Base-by-base conservation (phyloP, 148 eudicot species). In the Chenopodium berlandieri region DNA sequence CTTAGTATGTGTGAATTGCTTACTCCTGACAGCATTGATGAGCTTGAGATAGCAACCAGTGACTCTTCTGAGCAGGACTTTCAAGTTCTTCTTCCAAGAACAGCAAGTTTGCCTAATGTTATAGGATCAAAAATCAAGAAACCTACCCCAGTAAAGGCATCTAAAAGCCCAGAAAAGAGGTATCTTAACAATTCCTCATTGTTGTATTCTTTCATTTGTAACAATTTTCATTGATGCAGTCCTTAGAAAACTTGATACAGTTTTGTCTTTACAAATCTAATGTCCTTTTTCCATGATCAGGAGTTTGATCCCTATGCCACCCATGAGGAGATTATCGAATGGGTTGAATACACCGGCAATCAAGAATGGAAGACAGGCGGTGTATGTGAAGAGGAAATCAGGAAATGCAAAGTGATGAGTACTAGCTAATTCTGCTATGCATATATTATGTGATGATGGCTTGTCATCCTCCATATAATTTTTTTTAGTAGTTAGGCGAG, bases 1-100 rank as follows among this genome's bases (percentile, higher is more conserved):
- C 81, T 84, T 71, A 86, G 66, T 78, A 84, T 85, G 73, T 87
- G n/a, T 40, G 93, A 90, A 74, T 75, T 78, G 40, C 80, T 80
- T n/a, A 62, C 85, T 68, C 76, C 84, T 2, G 92, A 90, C 67
- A 93, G 89, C 25, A 66, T 87, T 1, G 96, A 89, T 67, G 97
- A 93, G 58, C 84, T 90, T 9, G 97, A 93, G 6, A 81, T 88
- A 50, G 85, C 85, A 69, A 92, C 95, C 23, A 92, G 94, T 78
- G 97, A 92, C 72, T 89, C 91, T 34, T 95, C 94, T 23, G 98
- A 93, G 85, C 77, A 83, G 9, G 98, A 95, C 54, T 83, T 80
- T 83, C 87, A 80, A 63, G 66, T 78, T 84, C 90, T 78, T 77
- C 76, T 84, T 70, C 90, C 84, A 34, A 94, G 84, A 85, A 85